Conservation (phyloP, 1,139 yeast species). For the Taphrina deformans region DNA sequence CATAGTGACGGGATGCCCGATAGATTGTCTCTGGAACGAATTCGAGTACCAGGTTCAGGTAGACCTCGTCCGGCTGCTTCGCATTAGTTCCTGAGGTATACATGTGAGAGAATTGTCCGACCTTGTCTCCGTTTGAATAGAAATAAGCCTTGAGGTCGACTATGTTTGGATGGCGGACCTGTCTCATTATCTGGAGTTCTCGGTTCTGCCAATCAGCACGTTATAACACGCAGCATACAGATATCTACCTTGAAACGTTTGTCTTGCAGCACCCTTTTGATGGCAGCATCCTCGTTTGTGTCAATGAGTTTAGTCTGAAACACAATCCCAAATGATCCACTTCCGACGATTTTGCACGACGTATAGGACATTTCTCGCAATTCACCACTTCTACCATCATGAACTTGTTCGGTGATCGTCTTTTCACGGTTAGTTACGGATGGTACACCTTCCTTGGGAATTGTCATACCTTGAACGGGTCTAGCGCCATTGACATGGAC, state of each 20-base stretch:
- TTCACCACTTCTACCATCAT: conserved; percentile 72
- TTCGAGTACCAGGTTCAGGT: conserved; percentile 83
- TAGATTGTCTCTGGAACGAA: conserved; percentile 92
- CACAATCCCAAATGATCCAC: conserved; percentile 96
- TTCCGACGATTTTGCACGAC: conserved; percentile 85
- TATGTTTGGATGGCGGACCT: conserved; percentile 80
- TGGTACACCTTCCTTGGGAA: neutral
- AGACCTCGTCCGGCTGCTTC: conserved; percentile 60
- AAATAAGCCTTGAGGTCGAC: conserved; percentile 87
- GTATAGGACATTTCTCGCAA: conserved; percentile 63
- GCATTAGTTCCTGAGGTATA: neutral
- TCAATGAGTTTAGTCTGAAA: conserved; percentile 78
- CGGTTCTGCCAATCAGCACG: conserved; percentile 55
- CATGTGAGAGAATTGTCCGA: neutral
- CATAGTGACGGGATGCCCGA: conserved; percentile 82
- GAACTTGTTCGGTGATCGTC: conserved; percentile 67
- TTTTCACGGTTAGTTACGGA: conserved; percentile 40
- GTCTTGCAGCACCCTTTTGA: conserved; percentile 92
- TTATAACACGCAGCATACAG: neutral
- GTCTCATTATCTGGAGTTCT: conserved; percentile 92
- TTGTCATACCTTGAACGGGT: conserved; percentile 10
- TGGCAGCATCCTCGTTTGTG: conserved; percentile 77
- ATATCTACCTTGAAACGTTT: conserved; percentile 66
- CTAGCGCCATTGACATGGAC: conserved; percentile 21
- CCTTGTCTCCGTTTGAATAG: conserved; percentile 67